Evolutionary conservation across 31 red algal species (phyloP).

Genomic region (Asparagopsis taxiformis): DNA sequence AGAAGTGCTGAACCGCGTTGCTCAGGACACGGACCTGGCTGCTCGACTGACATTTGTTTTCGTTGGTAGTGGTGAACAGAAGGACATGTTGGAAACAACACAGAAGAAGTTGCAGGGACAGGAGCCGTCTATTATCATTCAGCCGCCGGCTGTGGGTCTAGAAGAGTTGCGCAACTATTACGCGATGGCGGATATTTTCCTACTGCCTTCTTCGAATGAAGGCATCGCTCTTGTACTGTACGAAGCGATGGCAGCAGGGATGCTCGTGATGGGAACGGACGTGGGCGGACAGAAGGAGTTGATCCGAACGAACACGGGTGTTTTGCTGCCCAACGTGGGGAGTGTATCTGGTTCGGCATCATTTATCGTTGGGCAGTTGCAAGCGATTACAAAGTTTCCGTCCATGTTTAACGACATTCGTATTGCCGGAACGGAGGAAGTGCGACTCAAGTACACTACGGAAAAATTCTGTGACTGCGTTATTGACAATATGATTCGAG

Average conservation of each 20-base stretch:
- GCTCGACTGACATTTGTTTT: constrained; percentile 46
- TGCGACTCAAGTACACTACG: constrained; percentile 36
- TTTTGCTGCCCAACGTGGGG: constrained; percentile 36
- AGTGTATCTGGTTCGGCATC: constrained; percentile 25
- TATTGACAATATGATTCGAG: constrained; percentile 53
- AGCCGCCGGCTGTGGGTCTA: constrained; percentile 52
- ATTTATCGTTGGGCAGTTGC: constrained; percentile 54
- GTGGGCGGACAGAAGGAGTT: constrained; percentile 67
- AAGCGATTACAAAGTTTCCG: constrained; percentile 48
- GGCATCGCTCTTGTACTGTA: constrained; percentile 72
- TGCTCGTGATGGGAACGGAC: constrained; percentile 61
- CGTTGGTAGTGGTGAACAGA: constrained; percentile 50
- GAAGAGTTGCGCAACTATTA: constrained; percentile 54
- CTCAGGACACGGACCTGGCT: constrained; percentile 24
- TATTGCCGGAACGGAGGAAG: constrained; percentile 30
- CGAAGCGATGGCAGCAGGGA: constrained; percentile 65
- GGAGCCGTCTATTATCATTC: constrained; percentile 35
- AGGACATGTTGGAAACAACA: constrained; percentile 39
- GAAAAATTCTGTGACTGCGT: constrained; percentile 68
- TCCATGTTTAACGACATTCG: constrained; percentile 56
- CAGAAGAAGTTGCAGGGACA: constrained; percentile 15
- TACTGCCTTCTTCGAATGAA: constrained; percentile 65
- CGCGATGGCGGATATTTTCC: constrained; percentile 66
- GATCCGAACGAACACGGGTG: constrained; percentile 50
- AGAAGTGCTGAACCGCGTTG: constrained; percentile 34